These are phyloP conservation scores for Boletus sp. DNA, from an alignment of 1,284 basidiomycete species.

Conservation along the genomic window DNA sequence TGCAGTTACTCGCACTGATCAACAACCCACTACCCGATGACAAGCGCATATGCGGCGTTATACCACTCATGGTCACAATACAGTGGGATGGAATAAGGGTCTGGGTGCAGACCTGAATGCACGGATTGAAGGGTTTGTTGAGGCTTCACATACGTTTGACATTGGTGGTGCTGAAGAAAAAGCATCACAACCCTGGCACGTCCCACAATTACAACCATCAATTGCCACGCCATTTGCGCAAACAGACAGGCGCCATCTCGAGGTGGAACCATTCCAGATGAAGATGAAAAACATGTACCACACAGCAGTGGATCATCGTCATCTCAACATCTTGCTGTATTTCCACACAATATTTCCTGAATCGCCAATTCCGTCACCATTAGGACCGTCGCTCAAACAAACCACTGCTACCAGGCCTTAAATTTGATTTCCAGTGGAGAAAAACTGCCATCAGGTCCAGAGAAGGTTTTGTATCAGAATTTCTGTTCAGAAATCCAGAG, in stretches of 20 bases:
- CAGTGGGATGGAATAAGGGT: slow-evolving; percentile 97
- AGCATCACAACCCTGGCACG: slow-evolving; percentile 37
- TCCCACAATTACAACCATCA: slow-evolving; percentile 11
- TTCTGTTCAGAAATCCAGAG: neutral
- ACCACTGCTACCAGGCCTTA: slow-evolving; percentile 42
- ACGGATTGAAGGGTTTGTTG: slow-evolving; percentile 68
- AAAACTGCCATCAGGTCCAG: no score
- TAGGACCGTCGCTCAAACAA: slow-evolving; percentile 31
- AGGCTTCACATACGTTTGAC: slow-evolving; percentile 52
- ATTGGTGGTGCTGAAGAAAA: slow-evolving; percentile 26
- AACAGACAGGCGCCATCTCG: slow-evolving; percentile 1
- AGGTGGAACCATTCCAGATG: slow-evolving; percentile 31
- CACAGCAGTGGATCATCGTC: slow-evolving; percentile 76
- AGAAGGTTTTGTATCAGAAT: neutral
- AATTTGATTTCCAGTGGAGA: no score
- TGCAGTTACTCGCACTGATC: slow-evolving; percentile 54
- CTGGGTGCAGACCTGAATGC: slow-evolving; percentile 83
- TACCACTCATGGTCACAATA: slow-evolving; percentile 94
- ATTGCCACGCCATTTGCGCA: neutral
- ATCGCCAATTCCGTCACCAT: slow-evolving; percentile 5
- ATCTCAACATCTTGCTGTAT: slow-evolving; percentile 79
- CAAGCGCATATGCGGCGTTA: slow-evolving; percentile 51
- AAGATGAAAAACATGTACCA: slow-evolving; percentile 47
- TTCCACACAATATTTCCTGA: slow-evolving; percentile 68
- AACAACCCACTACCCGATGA: slow-evolving; percentile 35